Evolutionary conservation across 2,329 filamentous ascomycete genomes (phyloP), one percentile per base, ranked within the genome.

Genomic region (Dactylonectria macrodidyma): DNA sequence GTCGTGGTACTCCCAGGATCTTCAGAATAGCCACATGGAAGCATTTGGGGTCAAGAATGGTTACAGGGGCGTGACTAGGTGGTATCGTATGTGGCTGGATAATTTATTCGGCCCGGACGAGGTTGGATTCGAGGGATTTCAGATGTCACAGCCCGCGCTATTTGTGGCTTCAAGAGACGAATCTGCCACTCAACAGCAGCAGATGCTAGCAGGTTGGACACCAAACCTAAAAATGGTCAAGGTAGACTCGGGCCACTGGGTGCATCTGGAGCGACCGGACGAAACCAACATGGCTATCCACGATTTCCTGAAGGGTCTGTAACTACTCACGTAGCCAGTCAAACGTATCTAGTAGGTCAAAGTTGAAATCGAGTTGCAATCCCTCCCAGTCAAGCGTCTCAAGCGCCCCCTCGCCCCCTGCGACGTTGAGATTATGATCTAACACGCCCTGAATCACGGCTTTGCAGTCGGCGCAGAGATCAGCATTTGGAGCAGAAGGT

Each of bases 361-460:
- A 85, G 62, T 84, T 84, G 61, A 86, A 86, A 22, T 77, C 76
- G 26, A 74, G 62, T 38, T 73, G 77, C 47, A 74, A 79, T 73
- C 69, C 46, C 38, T 82, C 82, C 77, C 83, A 83, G 19, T 82
- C 78, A 3, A 80, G 73, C 1, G 73, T 69, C 14, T 76, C 73
- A 12, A 77, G 44, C 30, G 51, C 51, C 1, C 74, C 75, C 7
- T 67, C 71, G 1, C 68, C 73, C 7, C 68, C 66, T n/a, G 70
- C 61, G 2, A 75, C 77, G 66, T 87, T 86, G 11, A 88, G 77
- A 3, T 84, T 81, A 54, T 86, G 83, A 44, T 87, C 85, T 10
- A 88, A 77, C 1, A 87, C 86, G 14, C 81, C 83, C 60, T 85
- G 82, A 51, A 88, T 86, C n/a, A 87, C 80, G 3, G 78, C 78